Percentiles rank a stretch among this genome's conserved stretches.
phyloP scores from a whole-genome alignment of 768 basidiomycete species.

The Tulasnella sp. region DNA sequence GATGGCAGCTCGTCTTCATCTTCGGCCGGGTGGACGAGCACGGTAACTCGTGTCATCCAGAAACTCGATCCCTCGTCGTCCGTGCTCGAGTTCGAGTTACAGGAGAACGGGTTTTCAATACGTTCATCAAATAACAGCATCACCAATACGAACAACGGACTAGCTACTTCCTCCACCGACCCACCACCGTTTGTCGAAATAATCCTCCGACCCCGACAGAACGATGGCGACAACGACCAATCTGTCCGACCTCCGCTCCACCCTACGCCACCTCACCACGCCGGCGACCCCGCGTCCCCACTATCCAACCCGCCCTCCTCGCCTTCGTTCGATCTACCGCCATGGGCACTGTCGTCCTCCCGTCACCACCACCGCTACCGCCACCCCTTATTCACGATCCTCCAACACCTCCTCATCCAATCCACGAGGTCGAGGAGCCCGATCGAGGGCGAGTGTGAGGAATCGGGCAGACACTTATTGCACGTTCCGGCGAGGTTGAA shows the following conservation, averaged over 20 bases:
- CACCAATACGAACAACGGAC: too few species aligned
- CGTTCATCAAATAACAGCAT: not conserved
- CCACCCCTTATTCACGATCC: not conserved
- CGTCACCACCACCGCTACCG: not conserved
- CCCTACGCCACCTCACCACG: not conserved
- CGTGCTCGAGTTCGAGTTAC: not conserved
- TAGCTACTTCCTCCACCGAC: too few species aligned
- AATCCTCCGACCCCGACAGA: not conserved
- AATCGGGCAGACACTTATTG: not conserved
- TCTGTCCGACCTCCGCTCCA: not conserved
- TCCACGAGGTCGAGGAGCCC: not conserved
- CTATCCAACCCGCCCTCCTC: not conserved
- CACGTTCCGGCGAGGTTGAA: not conserved
- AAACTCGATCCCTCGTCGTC: not conserved
- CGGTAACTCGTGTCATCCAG: not conserved
- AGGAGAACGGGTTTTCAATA: not conserved
- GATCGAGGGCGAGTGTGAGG: not conserved
- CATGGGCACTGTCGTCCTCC: not conserved
- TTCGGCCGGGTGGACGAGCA: not conserved
- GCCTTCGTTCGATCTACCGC: not conserved
- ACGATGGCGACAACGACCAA: not conserved
- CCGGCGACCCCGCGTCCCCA: not conserved
- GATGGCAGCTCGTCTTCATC: not conserved
- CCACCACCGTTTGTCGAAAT: not conserved
- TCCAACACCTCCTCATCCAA: not conserved